Conservation (phyloP, 192 early-diverging fungal species). For the Backusella morwellensis region DNA sequence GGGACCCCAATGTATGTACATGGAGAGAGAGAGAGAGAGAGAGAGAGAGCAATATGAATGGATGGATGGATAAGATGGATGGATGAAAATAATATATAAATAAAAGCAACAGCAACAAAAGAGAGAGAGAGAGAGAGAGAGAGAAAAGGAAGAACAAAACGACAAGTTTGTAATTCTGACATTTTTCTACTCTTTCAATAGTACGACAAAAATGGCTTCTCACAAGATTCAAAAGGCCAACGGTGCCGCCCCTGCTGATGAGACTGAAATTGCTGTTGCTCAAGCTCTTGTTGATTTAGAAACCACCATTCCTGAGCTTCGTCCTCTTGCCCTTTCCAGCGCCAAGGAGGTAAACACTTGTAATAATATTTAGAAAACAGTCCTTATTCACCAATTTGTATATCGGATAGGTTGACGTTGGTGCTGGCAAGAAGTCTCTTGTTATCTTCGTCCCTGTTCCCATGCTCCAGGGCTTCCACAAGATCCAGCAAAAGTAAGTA, state of each 20-base stretch:
- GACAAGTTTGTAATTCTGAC: background rate
- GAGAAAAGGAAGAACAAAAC: background rate
- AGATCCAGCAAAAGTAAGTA: constrained; percentile 75
- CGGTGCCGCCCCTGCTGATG: constrained; percentile 50
- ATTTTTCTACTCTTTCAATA: background rate
- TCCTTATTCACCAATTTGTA: background rate
- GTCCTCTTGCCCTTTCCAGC: constrained; percentile 91
- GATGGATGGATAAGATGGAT: constrained; percentile 7
- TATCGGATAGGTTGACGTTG: constrained; percentile 74
- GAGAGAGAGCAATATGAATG: no score
- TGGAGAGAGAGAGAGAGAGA: no score
- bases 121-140: background rate
- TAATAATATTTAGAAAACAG: no score
- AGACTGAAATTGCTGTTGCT: constrained; percentile 93
- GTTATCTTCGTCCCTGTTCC: constrained; percentile 98
- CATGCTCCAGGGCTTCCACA: constrained; percentile 92
- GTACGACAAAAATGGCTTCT: constrained; percentile 34
- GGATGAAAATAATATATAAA: background rate
- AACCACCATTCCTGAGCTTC: constrained; percentile 94
- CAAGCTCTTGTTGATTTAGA: constrained; percentile 95
- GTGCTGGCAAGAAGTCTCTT: constrained; percentile 95
- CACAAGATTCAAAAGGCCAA: constrained; percentile 40
- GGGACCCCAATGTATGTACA: constrained; percentile 3
- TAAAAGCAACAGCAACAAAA: background rate
- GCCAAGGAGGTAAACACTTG: constrained; percentile 83